phyloP scores from a whole-genome alignment of 495 filamentous ascomycete genomes.

The Chaetomium cochliodes region DNA sequence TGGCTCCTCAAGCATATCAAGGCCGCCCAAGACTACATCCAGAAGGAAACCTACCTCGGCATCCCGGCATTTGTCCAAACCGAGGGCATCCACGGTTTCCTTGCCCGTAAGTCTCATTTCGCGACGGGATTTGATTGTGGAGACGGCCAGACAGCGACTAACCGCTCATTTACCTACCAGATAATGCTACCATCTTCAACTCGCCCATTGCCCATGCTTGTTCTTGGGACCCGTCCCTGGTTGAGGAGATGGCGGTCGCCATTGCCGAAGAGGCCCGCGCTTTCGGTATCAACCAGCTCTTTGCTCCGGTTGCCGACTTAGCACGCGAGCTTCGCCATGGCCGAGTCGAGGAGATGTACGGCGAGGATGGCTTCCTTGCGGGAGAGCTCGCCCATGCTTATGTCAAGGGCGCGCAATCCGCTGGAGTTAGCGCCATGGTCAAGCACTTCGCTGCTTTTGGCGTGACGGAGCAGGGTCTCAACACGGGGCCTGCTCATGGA shows the following conservation, averaged over 20 bases:
- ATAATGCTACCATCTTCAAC: conserved; percentile 74
- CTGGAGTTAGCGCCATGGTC: conserved; percentile 63
- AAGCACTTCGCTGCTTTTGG: conserved; percentile 69
- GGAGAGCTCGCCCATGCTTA: conserved; percentile 60
- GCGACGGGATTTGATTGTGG: too few relatives aligned
- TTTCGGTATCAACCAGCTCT: conserved; percentile 65
- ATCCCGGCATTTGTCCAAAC: conserved; percentile 70
- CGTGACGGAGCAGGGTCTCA: conserved; percentile 66
- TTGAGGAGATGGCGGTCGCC: conserved; percentile 59
- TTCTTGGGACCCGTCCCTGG: conserved; percentile 59
- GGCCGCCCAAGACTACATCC: conserved; percentile 61
- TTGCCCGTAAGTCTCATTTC: conserved; percentile 28
- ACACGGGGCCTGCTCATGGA: conserved; percentile 66
- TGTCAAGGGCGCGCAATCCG: conserved; percentile 60
- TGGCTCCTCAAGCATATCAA: conserved; percentile 61
- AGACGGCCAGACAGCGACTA: too few relatives aligned
- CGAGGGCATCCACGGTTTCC: conserved; percentile 69
- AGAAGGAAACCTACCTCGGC: conserved; percentile 62
- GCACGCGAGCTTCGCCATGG: conserved; percentile 67
- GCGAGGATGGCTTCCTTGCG: conserved; percentile 61
- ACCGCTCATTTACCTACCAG: conserved; percentile 22
- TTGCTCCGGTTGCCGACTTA: conserved; percentile 65
- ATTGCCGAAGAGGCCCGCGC: conserved; percentile 62
- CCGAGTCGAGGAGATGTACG: conserved; percentile 67
- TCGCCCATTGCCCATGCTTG: conserved; percentile 68